Evolutionary conservation across 495 filamentous ascomycete genomes (phyloP).

Genomic region (Gamarada debralockiae): DNA sequence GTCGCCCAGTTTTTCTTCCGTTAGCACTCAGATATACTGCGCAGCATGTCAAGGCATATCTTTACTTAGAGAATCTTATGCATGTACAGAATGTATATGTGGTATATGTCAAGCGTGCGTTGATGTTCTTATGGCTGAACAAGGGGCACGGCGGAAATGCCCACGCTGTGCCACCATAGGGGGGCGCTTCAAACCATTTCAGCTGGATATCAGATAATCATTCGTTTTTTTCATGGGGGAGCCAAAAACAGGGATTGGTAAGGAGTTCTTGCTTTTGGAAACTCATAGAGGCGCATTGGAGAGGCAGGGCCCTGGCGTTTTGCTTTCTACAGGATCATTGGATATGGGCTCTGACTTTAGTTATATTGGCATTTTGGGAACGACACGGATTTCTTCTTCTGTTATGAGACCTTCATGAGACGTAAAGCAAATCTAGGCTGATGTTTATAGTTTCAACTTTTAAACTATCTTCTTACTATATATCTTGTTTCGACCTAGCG

Average conservation of each 20-base stretch:
- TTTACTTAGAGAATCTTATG: slow-evolving; percentile 74
- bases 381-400: too few relatives aligned
- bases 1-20: slow-evolving; percentile 49
- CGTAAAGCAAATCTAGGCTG: too few relatives aligned
- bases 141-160: slow-evolving; percentile 57
- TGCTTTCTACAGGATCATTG: too few relatives aligned
- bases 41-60: slow-evolving; percentile 73
- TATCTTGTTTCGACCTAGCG: too few relatives aligned
- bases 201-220: slow-evolving; percentile 26
- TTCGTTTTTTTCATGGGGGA: too few relatives aligned
- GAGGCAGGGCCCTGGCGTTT: background rate
- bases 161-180: slow-evolving; percentile 64
- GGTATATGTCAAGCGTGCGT: slow-evolving; percentile 86
- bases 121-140: slow-evolving; percentile 65
- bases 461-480: too few relatives aligned
- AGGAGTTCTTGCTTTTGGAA: slow-evolving; percentile 9
- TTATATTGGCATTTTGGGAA: too few relatives aligned
- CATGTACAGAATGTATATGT: slow-evolving; percentile 92
- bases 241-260: background rate
- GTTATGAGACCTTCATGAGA: too few relatives aligned
- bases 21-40: slow-evolving; percentile 81
- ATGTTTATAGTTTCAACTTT: too few relatives aligned
- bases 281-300: background rate
- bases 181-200: slow-evolving; percentile 62
- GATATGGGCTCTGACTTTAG: too few relatives aligned